Conservation (phyloP, 805 yeast species). For the Pichia californica region DNA sequence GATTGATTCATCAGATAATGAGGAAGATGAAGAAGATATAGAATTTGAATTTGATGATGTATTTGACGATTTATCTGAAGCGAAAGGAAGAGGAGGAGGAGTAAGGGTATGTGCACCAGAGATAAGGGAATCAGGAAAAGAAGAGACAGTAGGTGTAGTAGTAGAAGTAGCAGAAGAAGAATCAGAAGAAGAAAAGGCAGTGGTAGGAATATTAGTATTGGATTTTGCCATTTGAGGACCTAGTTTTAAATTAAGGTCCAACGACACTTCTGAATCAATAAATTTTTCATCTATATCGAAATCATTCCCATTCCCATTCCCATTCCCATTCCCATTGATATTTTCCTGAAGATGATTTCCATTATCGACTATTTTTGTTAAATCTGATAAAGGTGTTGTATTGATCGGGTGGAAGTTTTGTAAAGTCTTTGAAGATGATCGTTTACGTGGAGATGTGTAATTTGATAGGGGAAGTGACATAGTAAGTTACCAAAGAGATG, state of each 20-base stretch:
- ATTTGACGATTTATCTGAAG: too few species aligned
- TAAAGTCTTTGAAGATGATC: slow-evolving; percentile 30
- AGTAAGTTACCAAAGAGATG: neutral
- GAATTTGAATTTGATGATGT: neutral
- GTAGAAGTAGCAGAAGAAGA: too few species aligned
- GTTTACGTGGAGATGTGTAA: slow-evolving; percentile 18
- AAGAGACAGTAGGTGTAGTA: too few species aligned
- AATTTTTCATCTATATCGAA: neutral
- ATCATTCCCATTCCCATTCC: too few species aligned
- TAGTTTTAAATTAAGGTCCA: neutral
- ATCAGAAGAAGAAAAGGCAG: too few species aligned
- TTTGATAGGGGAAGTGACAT: neutral
- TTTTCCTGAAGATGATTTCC: neutral
- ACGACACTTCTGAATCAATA: neutral
- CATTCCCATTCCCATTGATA: too few species aligned
- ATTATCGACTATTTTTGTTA: slow-evolving; percentile 3
- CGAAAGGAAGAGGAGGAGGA: too few species aligned
- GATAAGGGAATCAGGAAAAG: too few species aligned
- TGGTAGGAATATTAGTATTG: too few species aligned
- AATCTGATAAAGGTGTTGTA: slow-evolving; percentile 14
- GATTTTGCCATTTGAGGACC: slow-evolving; percentile 1
- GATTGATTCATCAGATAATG: neutral
- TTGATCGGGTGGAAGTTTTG: slow-evolving; percentile 27
- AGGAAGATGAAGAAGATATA: neutral
- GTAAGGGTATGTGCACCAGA: too few species aligned